Percentiles rank a stretch among this genome's conserved stretches.
Conservation (phyloP, 345 rosid genomes). For the Physaria fendleri region DNA sequence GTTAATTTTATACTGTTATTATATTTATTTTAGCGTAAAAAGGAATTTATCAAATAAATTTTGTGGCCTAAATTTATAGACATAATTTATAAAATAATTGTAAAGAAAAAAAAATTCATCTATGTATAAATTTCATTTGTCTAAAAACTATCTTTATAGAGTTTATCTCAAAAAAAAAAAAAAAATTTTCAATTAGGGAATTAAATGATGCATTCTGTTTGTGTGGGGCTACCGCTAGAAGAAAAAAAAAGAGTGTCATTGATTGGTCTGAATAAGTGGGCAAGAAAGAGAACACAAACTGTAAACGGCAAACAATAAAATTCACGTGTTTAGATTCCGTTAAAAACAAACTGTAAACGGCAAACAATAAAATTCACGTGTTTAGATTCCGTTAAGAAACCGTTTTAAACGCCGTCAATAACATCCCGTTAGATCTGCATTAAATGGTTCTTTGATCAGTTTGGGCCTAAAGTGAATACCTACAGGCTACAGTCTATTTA, state of each 20-base stretch:
- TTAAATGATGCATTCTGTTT: background rate
- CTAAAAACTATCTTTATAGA: too few relatives aligned
- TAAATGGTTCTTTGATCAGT: background rate
- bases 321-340: conserved; percentile 15
- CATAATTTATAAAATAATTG: too few relatives aligned
- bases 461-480: background rate
- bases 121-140: too few relatives aligned
- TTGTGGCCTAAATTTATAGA: too few relatives aligned
- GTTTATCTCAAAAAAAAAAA: background rate
- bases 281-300: background rate
- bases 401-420: conserved; percentile 3
- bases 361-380: conserved; percentile 9
- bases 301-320: background rate
- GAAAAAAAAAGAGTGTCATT: background rate
- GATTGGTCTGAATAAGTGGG: conserved; percentile 6
- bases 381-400: background rate
- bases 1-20: too few relatives aligned
- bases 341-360: conserved; percentile 13
- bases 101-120: background rate
- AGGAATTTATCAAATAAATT: too few relatives aligned
- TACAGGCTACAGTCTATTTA: background rate
- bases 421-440: background rate
- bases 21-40: too few relatives aligned
- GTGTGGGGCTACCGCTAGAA: background rate
- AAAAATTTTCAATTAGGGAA: background rate